Evolutionary conservation across 257 asterid species (phyloP), one percentile per base, ranked within the genome.

Genomic region (Rhazya stricta): DNA sequence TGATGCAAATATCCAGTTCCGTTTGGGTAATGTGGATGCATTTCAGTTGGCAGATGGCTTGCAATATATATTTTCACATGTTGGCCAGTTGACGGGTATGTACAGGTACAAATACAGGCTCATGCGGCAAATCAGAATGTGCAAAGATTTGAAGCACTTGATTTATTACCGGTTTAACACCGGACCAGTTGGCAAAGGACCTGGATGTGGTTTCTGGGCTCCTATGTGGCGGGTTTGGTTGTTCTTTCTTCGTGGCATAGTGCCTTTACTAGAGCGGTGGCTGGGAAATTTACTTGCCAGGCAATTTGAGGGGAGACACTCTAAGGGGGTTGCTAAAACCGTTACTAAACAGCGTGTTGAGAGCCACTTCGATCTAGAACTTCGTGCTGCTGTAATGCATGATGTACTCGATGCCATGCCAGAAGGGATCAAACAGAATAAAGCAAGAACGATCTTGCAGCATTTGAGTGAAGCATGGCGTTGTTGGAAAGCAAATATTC

Each of bases 151-250:
- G 90, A 95, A 95, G 84, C 99, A 95, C 81, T 86, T 95, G 88
- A 95, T 95, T 76, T 95, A 92, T 79, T 95, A 95, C 80, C 92
- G 99, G 72, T 95, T 95, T 75, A 95, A 95, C 79, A 95, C 99
- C 39, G 99, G 99, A 81, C 99, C 98, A 1, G 99, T 95, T 71
- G 99, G 99, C 67, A 95, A 95, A 81, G 99, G 99, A 48, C 99
- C 99, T 66, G 99, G 99, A 9, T 95, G 99, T 92, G 99, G 99
- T 69, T 88, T 95, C 79, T 95, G 99, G 99, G 99, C 99, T 32
- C 98, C 99, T 67, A 95, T 95, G 99, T 92, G 99, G 99, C 91
- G 99, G 80, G 99, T 95, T 39, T 95, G 99, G 99, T 79, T 95
- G 91, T 95, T 95, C 76, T 95, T 95, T 71, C 99, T 95, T 61